These are phyloP conservation scores for Strobilomyces dryophilus DNA, from an alignment of 768 basidiomycete genomes.

Conservation along the genomic window DNA sequence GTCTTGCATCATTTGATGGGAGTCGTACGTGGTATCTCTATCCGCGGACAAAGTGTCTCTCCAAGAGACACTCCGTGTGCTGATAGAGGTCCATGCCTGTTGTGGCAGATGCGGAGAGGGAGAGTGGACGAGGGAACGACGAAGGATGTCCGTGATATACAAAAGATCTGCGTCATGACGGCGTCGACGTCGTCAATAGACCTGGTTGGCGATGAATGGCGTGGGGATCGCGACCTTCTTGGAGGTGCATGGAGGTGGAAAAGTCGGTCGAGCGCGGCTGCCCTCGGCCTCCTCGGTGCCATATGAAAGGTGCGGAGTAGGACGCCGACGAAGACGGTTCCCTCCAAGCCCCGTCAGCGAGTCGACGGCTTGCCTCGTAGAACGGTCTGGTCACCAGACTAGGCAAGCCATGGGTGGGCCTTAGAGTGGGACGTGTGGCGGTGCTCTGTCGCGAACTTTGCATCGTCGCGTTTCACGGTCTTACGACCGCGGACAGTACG, in stretches of 20 bases:
- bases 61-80: too few species aligned
- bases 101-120: slow-evolving; percentile 34
- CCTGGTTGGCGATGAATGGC: neutral
- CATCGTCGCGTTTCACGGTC: too few species aligned
- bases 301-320: slow-evolving; percentile 20
- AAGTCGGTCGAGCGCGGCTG: slow-evolving; percentile 17
- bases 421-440: too few species aligned
- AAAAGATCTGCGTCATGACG: slow-evolving; percentile 10
- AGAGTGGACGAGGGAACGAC: slow-evolving; percentile 30
- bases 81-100: slow-evolving; percentile 28
- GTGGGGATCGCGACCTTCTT: neutral
- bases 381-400: too few species aligned
- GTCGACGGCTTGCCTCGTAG: too few species aligned
- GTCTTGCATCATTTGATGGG: slow-evolving; percentile 29
- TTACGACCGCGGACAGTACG: too few species aligned
- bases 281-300: slow-evolving; percentile 11
- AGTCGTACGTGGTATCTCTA: slow-evolving; percentile 9
- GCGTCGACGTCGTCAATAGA: neutral
- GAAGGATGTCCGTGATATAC: slow-evolving; percentile 26
- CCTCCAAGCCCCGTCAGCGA: too few species aligned
- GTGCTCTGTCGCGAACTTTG: too few species aligned
- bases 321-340: too few species aligned
- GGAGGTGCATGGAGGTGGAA: slow-evolving; percentile 24
- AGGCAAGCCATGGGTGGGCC: too few species aligned
- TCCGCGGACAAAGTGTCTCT: too few species aligned